These are phyloP conservation scores for Chalciporus pseudorubinellus DNA, from an alignment of 768 basidiomycete genomes.

Conservation along the genomic window DNA sequence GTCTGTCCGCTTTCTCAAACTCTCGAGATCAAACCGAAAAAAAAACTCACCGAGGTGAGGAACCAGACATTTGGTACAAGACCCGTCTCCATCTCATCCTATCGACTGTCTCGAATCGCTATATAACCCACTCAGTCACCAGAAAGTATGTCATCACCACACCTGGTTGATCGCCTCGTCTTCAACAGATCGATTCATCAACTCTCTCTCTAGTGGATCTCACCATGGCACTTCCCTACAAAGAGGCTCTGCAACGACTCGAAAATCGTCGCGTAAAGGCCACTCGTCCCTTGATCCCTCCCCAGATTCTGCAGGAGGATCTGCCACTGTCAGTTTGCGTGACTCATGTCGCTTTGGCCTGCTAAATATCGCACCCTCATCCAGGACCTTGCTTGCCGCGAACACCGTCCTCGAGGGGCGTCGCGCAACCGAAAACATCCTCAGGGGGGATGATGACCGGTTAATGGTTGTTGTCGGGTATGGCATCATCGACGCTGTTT, in stretches of 20 bases:
- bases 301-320: constrained; percentile 93
- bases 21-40: background rate
- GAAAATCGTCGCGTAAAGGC: constrained; percentile 87
- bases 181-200: constrained; percentile 17
- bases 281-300: constrained; percentile 87
- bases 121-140: constrained; percentile 3
- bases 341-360: background rate
- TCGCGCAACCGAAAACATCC: constrained; percentile 69
- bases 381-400: constrained; percentile 73
- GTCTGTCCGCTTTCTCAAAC: too few species aligned
- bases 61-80: constrained; percentile 9
- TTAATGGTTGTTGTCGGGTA: constrained; percentile 90
- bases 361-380: constrained; percentile 6
- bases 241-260: constrained; percentile 74
- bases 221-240: constrained; percentile 71
- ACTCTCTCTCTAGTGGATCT: constrained; percentile 35
- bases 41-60: constrained; percentile 7
- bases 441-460: constrained; percentile 88
- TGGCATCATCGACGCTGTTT: constrained; percentile 15
- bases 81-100: background rate
- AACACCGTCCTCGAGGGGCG: constrained; percentile 90
- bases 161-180: constrained; percentile 6
- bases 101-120: constrained; percentile 2
- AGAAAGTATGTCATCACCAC: constrained; percentile 19
- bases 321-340: constrained; percentile 63